A percentile compares a stretch with the other conserved stretches of the same genome.
Evolutionary conservation across 177 flowering plant genomes (phyloP).

Genomic region (Vitis hybrid): DNA sequence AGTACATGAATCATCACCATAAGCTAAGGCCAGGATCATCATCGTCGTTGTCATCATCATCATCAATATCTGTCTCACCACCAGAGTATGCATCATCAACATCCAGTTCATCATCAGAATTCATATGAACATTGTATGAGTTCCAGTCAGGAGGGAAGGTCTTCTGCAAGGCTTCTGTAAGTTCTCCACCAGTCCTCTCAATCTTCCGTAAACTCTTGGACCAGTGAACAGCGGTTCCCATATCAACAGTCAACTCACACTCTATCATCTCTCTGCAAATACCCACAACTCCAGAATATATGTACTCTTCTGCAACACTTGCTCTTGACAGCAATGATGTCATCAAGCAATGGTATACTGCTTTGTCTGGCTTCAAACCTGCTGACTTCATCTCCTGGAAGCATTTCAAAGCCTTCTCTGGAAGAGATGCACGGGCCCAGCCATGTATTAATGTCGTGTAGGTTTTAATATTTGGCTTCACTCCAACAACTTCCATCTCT

Average conservation of each 20-base stretch:
- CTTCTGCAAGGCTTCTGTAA: constrained; percentile 88
- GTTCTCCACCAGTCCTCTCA: constrained; percentile 81
- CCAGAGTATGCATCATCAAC: constrained; percentile 13
- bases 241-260: constrained; percentile 68
- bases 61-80: constrained; percentile 10
- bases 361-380: constrained; percentile 87
- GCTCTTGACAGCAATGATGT: constrained; percentile 87
- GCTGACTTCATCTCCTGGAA: constrained; percentile 77
- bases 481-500: constrained; percentile 78
- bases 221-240: constrained; percentile 98
- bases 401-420: constrained; percentile 85
- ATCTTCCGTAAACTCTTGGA: constrained; percentile 76
- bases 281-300: constrained; percentile 53
- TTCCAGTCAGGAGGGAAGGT: constrained; percentile 97
- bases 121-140: constrained; percentile 17
- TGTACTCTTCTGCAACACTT: constrained; percentile 64
- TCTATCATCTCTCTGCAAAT: constrained; percentile 77
- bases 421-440: constrained; percentile 95
- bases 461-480: constrained; percentile 84
- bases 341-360: constrained; percentile 90
- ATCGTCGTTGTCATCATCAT: constrained; percentile 8
- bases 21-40: constrained; percentile 9
- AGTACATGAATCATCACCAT: background rate
- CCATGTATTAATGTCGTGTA: constrained; percentile 91
- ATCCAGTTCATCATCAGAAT: constrained; percentile 10